Evolutionary conservation across 2,329 filamentous ascomycete species (phyloP).

Genomic region (Aaosphaeria pasadenensis): DNA sequence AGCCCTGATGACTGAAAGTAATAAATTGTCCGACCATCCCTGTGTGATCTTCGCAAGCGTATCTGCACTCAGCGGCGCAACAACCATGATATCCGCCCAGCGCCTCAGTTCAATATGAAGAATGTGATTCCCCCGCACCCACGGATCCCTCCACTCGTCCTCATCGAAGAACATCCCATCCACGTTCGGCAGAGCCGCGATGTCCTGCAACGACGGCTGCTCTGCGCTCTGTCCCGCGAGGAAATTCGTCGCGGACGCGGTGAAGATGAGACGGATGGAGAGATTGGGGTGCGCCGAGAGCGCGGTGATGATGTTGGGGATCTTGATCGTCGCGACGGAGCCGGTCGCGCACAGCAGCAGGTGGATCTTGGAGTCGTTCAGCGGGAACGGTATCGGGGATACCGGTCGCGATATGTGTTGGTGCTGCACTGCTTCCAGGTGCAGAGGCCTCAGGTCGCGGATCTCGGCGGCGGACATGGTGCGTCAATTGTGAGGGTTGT

Average conservation of each 20-base stretch:
- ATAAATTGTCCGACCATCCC: constrained; percentile 74
- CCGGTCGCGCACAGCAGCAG: constrained; percentile 66
- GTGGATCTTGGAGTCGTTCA: constrained; percentile 45
- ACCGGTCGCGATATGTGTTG: constrained; percentile 10
- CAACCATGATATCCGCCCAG: constrained; percentile 76
- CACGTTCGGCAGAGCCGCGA: constrained; percentile 65
- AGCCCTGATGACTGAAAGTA: constrained; percentile 72
- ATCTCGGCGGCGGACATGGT: constrained; percentile 20
- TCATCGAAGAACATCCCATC: constrained; percentile 78
- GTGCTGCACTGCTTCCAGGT: constrained; percentile 23
- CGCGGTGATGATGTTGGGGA: constrained; percentile 49
- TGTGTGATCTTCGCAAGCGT: constrained; percentile 77
- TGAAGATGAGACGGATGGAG: constrained; percentile 83
- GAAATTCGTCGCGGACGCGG: constrained; percentile 70
- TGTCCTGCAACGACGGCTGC: constrained; percentile 64
- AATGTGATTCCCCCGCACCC: constrained; percentile 75
- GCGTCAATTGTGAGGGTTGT: neutral
- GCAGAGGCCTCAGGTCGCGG: constrained; percentile 22
- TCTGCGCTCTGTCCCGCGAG: constrained; percentile 72
- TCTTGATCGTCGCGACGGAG: constrained; percentile 86
- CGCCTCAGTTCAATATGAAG: constrained; percentile 85
- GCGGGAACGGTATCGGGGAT: constrained; percentile 22
- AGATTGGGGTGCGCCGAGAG: constrained; percentile 56
- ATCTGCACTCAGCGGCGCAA: constrained; percentile 82
- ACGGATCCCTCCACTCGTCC: constrained; percentile 81